Conservation (phyloP, 1,284 basidiomycete species). For the Ustilago nuda region DNA sequence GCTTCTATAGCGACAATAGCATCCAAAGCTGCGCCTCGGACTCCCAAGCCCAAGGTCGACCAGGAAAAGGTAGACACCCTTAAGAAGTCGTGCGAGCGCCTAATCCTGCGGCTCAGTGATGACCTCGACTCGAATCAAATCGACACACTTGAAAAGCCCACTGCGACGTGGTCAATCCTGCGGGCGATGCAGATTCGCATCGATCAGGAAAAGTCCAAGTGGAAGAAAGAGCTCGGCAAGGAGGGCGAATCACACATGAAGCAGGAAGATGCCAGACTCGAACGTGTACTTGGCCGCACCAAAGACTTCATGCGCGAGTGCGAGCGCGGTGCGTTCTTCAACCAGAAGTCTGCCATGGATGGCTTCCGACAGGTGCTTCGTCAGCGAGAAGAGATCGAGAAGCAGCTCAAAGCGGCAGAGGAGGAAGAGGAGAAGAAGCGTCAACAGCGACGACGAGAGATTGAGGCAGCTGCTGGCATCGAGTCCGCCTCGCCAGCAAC, state of each 20-base stretch:
- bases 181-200: conserved; percentile 57
- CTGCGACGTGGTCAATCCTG: conserved; percentile 54
- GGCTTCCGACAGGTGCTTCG: conserved; percentile 54
- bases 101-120: conserved; percentile 30
- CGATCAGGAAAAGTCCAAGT: conserved; percentile 58
- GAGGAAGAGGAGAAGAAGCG: conserved; percentile 62
- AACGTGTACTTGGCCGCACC: conserved; percentile 43
- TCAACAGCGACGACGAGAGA: conserved; percentile 72
- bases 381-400: conserved; percentile 52
- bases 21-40: neutral
- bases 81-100: conserved; percentile 23
- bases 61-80: conserved; percentile 29
- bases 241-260: conserved; percentile 29
- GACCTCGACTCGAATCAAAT: conserved; percentile 49
- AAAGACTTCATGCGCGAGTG: conserved; percentile 59
- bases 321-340: conserved; percentile 57
- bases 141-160: conserved; percentile 61
- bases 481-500: conserved; percentile 11
- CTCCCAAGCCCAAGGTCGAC: conserved; percentile 11
- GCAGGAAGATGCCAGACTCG: conserved; percentile 37
- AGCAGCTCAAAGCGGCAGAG: conserved; percentile 48
- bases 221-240: conserved; percentile 54
- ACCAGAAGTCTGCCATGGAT: conserved; percentile 52
- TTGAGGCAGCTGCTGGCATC: conserved; percentile 64
- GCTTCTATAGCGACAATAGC: conserved; percentile 1